Base-by-base conservation (phyloP, 371 early-diverging fungal genomes). In the Haplosporangium sp. region DNA sequence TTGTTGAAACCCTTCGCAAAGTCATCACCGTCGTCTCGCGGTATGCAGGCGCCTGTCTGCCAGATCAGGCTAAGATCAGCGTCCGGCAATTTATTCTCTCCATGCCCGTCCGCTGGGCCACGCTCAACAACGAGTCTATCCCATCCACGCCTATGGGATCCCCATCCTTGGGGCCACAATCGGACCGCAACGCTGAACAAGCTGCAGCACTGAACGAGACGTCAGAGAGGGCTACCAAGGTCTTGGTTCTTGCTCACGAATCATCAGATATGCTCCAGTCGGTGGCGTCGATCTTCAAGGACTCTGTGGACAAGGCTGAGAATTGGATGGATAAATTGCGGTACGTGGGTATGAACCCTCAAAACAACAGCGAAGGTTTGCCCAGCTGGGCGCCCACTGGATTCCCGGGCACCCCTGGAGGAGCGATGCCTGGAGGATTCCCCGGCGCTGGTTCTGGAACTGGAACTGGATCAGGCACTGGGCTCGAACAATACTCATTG, bases 21-120 rank as follows among this genome's bases (percentile, higher is more conserved):
- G 97, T 96, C 4, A 94, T 98, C 3, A 94, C 92, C 14, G 91
- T 97, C 11, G 86, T 98, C 21, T 92, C 91, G 46, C 87, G 91
- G 55, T 95, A 98, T 74, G 96, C 98, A 13, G 93, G 94, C 18
- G 83, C 91, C 10, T 93, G 94, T 48, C 83, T 98, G 56, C 95
- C 96, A 0, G 95, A 91, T 55, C 93, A 95, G 64, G 95, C 96
- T 38, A 88, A 95, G 56, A 82, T 87, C 40, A 86, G 85, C 46
- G 96, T 98, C 0, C 91, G 96, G 16, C 86, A 84, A 7, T 93
- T 96, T 65, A 96, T 98, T 43, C 84, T 98, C 23, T 86, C 87
- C 0, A 83, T 98, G 61, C 98, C 98, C 11, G 82, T 85, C 18
- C 87, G 96, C 36, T 95, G 95, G 96, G 90, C 88, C 1, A 81